Evolutionary conservation across 768 basidiomycete genomes (phyloP).

Genomic region (Boletales sp.): DNA sequence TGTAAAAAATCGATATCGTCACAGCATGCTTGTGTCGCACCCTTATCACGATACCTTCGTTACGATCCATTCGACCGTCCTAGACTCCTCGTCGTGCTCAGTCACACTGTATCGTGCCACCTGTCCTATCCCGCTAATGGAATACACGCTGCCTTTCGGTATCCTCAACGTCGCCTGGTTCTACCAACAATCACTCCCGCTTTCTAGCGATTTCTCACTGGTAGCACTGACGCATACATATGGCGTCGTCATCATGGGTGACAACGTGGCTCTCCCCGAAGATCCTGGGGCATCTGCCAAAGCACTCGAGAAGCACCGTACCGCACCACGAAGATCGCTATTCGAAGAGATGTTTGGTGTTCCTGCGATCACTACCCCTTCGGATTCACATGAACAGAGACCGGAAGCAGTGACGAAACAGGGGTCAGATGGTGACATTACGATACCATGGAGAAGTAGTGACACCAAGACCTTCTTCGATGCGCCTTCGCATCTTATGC

Average conservation of each 20-base stretch:
- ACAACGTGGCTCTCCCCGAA: slow-evolving; percentile 41
- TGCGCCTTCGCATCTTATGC: slow-evolving; percentile 72
- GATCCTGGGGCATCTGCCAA: slow-evolving; percentile 43
- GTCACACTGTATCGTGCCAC: slow-evolving; percentile 47
- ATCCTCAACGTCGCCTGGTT: slow-evolving; percentile 48
- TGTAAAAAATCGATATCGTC: slow-evolving; percentile 33
- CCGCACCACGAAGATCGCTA: slow-evolving; percentile 50
- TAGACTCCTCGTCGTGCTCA: slow-evolving; percentile 33
- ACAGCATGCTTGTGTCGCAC: slow-evolving; percentile 52
- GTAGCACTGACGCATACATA: slow-evolving; percentile 69
- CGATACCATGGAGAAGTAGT: slow-evolving; percentile 37
- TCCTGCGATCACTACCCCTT: slow-evolving; percentile 52
- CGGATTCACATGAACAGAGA: slow-evolving; percentile 19
- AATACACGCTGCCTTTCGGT: slow-evolving; percentile 56
- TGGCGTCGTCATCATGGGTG: slow-evolving; percentile 66
- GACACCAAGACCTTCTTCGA: slow-evolving; percentile 52
- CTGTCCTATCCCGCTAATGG: slow-evolving; percentile 43
- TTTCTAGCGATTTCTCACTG: slow-evolving; percentile 45
- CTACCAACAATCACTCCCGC: slow-evolving; percentile 31
- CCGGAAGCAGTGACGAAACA: slow-evolving; percentile 7
- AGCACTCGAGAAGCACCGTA: slow-evolving; percentile 30
- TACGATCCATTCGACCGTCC: slow-evolving; percentile 42
- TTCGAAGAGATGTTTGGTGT: slow-evolving; percentile 92
- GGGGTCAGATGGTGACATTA: slow-evolving; percentile 12
- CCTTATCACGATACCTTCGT: slow-evolving; percentile 56